These are phyloP conservation scores for Phycomyces blakesleeanus DNA, from an alignment of 192 early-diverging fungal genomes.

Conservation along the genomic window DNA sequence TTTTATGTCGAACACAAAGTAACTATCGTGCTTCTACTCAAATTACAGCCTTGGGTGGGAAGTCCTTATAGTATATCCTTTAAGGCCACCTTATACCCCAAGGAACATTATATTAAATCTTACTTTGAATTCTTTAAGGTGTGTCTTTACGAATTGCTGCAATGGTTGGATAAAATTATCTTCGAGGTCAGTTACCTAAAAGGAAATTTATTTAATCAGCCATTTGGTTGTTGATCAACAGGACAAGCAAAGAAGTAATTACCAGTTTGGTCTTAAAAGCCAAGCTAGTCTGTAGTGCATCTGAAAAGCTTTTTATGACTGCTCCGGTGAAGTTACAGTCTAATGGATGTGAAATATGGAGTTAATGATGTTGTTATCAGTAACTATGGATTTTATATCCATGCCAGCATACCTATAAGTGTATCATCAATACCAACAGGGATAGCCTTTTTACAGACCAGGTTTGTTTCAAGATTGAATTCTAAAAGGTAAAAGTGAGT, in stretches of 20 bases:
- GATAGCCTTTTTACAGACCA: constrained; percentile 28
- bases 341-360: constrained; percentile 7
- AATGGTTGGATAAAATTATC: constrained; percentile 60
- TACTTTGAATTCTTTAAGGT: constrained; percentile 66
- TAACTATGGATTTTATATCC: background rate
- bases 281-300: constrained; percentile 47
- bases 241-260: too few species aligned
- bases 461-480: constrained; percentile 36
- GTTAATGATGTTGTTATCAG: background rate
- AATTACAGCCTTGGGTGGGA: too few species aligned
- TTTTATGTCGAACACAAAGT: background rate
- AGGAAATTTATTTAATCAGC: background rate
- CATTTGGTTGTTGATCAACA: background rate
- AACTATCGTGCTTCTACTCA: background rate
- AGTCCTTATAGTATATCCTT: too few species aligned
- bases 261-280: constrained; percentile 52
- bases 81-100: too few species aligned
- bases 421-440: constrained; percentile 30
- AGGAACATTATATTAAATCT: too few species aligned
- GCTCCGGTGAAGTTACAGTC: constrained; percentile 46
- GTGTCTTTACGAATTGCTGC: constrained; percentile 61
- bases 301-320: constrained; percentile 44
- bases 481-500: constrained; percentile 11
- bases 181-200: constrained; percentile 53
- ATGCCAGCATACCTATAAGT: constrained; percentile 29